Base-by-base conservation (phyloP, 257 asterid species). In the Anisodus tanguticus region DNA sequence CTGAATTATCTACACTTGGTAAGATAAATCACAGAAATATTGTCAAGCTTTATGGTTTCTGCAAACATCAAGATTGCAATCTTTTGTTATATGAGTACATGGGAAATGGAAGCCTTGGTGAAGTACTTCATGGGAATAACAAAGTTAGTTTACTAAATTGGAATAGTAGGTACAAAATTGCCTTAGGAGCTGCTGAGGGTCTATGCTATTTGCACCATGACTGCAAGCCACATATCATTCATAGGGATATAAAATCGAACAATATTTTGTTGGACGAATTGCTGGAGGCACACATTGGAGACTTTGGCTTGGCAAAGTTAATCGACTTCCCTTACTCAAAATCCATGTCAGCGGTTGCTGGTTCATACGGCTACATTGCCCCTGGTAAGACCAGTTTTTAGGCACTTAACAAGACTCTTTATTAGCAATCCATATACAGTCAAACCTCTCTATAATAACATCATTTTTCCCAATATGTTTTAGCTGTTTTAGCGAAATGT, bases 331-430 rank as follows among this genome's bases (percentile, higher is more conserved):
- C 97, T 11, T 86, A 85, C 84, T 93, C 98, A 17, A 93, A 91
- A 79, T 93, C 98, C 89, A 91, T 95, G 98, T 95, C 98, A 62
- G 96, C 96, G 47, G 98, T 95, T 49, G 98, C 98, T 63, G 98
- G 98, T 85, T 95, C 98, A 11, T 95, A 95, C 85, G 98, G 98
- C 79, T 95, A 95, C 88, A 95, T 95, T 70, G 98, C 98, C 64
- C 98, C 98, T n/a, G 98, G 98, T 95, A 91, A 88, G 85, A 39
- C 6, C 5, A 60, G 35, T 22, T 3, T 77, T 77, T 4, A 13
- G 13, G 22, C 64, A 31, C 3, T 10, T 53, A 22, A 53, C 6
- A 2, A 15, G 53, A 3, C 11, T 35, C 41, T 22, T 82, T 66
- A 2, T 82, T 5, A 82, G 19, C 66, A 31, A 8, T 39, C 35